Evolutionary conservation across 2,329 filamentous ascomycete species (phyloP).

Genomic region (Lecanicillium sp.): DNA sequence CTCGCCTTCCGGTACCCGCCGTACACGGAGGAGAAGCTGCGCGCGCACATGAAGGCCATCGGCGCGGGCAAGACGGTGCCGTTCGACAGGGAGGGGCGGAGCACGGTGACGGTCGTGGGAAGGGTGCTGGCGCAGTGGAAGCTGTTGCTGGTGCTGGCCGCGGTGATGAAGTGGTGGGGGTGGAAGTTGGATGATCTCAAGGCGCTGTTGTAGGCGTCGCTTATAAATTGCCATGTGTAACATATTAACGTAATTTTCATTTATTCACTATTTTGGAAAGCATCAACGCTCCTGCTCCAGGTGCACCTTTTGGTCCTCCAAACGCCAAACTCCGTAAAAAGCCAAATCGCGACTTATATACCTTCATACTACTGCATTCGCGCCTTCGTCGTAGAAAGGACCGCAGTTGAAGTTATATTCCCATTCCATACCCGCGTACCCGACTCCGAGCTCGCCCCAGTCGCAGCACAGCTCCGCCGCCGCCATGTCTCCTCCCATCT

Average conservation of each 20-base stretch:
- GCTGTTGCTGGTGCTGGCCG: constrained; percentile 3
- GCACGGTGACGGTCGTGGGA: background rate
- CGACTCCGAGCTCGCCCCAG: constrained; percentile 8
- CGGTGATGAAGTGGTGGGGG: constrained; percentile 4
- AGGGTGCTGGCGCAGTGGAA: constrained; percentile 9
- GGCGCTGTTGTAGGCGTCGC: background rate
- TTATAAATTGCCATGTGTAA: no score
- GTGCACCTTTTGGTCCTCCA: no score
- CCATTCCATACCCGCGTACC: background rate
- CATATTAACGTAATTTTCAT: background rate
- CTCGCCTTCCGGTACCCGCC: constrained; percentile 19
- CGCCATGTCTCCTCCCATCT: background rate
- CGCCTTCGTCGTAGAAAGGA: background rate
- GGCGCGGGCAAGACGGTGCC: background rate
- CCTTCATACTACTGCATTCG: background rate
- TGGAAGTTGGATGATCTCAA: constrained; percentile 4
- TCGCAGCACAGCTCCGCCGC: constrained; percentile 4
- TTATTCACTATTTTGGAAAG: background rate
- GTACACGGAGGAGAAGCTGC: constrained; percentile 16
- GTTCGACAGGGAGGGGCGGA: constrained; percentile 4
- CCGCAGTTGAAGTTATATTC: constrained; percentile 5
- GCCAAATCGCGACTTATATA: background rate
- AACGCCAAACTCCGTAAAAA: background rate
- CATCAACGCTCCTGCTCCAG: background rate
- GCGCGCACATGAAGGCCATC: constrained; percentile 6